Percentiles rank a stretch among this genome's conserved stretches.
These are phyloP conservation scores for Emergomyces pasteurianus DNA, from an alignment of 2,329 filamentous ascomycete genomes.

Conservation along the genomic window DNA sequence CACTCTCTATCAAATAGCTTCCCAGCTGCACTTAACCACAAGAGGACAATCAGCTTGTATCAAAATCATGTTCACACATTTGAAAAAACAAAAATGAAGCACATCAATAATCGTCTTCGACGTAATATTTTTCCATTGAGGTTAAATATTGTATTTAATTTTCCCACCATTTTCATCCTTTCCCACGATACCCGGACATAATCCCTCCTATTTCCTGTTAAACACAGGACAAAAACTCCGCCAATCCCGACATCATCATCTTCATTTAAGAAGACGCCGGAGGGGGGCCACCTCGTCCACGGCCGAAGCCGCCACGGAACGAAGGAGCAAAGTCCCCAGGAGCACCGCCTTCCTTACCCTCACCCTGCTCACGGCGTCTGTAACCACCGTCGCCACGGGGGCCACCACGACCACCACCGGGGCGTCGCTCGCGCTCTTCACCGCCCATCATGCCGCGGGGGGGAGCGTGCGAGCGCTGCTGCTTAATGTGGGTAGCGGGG, in stretches of 20 bases:
- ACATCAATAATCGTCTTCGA: background rate
- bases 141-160: conserved; percentile 1
- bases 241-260: background rate
- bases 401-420: conserved; percentile 71
- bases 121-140: background rate
- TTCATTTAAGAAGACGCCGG: conserved; percentile 18
- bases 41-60: background rate
- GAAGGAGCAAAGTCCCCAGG: conserved; percentile 84
- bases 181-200: background rate
- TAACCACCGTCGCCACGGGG: conserved; percentile 73
- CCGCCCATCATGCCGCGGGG: conserved; percentile 95
- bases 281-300: conserved; percentile 70
- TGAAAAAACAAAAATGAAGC: background rate
- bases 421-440: conserved; percentile 71
- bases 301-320: conserved; percentile 85
- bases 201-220: background rate
- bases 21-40: no score
- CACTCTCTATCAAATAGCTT: no score
- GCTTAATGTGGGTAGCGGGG: conserved; percentile 99
- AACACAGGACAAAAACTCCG: background rate
- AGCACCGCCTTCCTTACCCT: conserved; percentile 83
- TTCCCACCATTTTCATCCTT: background rate
- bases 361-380: conserved; percentile 76
- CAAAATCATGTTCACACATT: background rate
- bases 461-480: conserved; percentile 96